A percentile compares a stretch with the other conserved stretches of the same genome.
Conservation (phyloP, 768 basidiomycete genomes). For the Boletus vermiculosoides region DNA sequence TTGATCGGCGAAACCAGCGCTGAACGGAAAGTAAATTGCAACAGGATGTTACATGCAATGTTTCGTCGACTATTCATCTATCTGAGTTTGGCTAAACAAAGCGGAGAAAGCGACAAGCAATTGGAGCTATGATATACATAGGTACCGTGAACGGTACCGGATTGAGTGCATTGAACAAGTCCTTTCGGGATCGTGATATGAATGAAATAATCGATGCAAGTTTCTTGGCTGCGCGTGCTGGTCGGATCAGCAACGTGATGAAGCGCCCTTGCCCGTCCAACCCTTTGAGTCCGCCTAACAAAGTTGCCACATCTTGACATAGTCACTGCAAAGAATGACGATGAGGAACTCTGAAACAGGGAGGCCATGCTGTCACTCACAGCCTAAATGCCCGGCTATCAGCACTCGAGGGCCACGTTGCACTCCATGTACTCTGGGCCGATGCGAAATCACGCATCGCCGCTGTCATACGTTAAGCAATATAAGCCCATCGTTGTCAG, state of each 20-base stretch:
- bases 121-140: neutral
- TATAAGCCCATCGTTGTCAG: slow-evolving; percentile 21
- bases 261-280: too few species aligned
- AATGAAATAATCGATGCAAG: neutral
- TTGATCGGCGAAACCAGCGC: neutral
- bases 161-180: neutral
- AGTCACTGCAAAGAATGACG: slow-evolving; percentile 18
- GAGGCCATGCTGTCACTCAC: slow-evolving; percentile 31
- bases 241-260: neutral
- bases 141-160: neutral
- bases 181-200: slow-evolving; percentile 1
- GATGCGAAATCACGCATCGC: slow-evolving; percentile 72
- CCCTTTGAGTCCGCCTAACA: too few species aligned
- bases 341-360: neutral
- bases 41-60: neutral
- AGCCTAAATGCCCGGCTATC: slow-evolving; percentile 68
- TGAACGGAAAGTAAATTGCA: neutral
- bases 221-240: neutral
- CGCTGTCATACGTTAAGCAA: slow-evolving; percentile 19
- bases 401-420: slow-evolving; percentile 68
- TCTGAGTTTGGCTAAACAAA: neutral
- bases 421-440: slow-evolving; percentile 63
- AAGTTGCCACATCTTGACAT: slow-evolving; percentile 36
- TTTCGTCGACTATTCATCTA: neutral
- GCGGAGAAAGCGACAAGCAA: neutral